Evolutionary conservation across 2,329 filamentous ascomycete species (phyloP), one percentile per base, ranked within the genome.

Genomic region (Curvularia sp.): DNA sequence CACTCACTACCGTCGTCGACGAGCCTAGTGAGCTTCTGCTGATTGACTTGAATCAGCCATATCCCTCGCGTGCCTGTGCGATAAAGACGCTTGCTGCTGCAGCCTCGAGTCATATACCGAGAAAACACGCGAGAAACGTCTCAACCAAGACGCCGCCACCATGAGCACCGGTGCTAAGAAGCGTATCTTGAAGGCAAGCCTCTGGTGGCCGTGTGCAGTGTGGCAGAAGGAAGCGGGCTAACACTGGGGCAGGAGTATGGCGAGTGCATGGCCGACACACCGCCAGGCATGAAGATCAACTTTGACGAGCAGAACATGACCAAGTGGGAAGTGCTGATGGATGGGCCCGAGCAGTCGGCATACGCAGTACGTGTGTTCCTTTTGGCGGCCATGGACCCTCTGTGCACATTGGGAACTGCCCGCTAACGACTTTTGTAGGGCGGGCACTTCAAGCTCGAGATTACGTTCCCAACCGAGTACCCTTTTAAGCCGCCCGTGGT

Each of bases 401-500:
- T 33, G 28, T 60, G 30, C 49, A 42, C n/a, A 39, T 18, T 18
- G 26, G 8, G 33, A 33, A 44, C 30, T 31, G 26, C 46, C 15
- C 53, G 49, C 60, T 66, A 57, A 64, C 54, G 61, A 51, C 49
- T 20, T 44, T 44, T 48, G 47, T 52, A 89, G 82, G 88, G 87
- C 68, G 93, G 93, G 72, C 81, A 80, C 65, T 97, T 92, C 85
- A 86, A 86, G 66, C 80, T 97, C 61, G 79, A 88, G 62, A 83
- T 97, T 67, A 83, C 79, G 41, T 87, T 97, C 10, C 92, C 93
- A 13, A 80, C 82, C 68, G 89, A 92, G 72, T 97, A 96, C 82
- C 93, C 93, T 35, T 97, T 96, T 87, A 95, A 95, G 79, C 88
- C 92, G 22, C 93, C 93, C 15, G 82, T 85, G 60, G 84, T 96